phyloP scores from a whole-genome alignment of 257 asterid species.

The Nicotiana sylvestris region DNA sequence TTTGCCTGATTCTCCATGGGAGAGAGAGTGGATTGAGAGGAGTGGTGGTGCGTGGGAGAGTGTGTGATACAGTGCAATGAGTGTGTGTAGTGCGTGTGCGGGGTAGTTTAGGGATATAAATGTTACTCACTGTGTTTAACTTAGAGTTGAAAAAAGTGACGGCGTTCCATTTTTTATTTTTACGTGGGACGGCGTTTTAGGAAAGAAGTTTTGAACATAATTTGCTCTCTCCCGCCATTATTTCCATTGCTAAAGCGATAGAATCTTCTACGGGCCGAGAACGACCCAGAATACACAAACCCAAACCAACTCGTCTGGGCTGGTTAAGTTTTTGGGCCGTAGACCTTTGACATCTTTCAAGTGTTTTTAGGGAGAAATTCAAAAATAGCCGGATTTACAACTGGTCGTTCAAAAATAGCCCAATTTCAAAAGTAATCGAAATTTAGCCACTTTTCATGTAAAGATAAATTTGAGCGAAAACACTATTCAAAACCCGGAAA shows the following conservation, averaged over 20 bases:
- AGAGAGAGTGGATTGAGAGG: background rate
- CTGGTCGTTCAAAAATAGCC: too few relatives aligned
- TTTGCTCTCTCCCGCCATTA: slow-evolving; percentile 8
- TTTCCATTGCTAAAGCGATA: background rate
- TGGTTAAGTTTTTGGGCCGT: background rate
- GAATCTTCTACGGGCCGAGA: background rate
- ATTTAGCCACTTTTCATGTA: too few relatives aligned
- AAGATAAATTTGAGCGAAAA: too few relatives aligned
- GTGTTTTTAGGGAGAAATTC: too few relatives aligned
- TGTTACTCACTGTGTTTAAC: background rate
- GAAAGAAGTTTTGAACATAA: background rate
- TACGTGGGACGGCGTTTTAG: background rate
- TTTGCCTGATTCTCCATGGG: slow-evolving; percentile 35
- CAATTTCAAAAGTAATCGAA: too few relatives aligned
- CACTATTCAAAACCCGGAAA: too few relatives aligned
- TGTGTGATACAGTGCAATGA: background rate
- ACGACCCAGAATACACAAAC: background rate
- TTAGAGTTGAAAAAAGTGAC: background rate
- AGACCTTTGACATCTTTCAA: background rate
- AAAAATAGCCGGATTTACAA: too few relatives aligned
- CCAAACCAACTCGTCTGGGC: background rate
- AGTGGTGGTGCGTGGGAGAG: background rate
- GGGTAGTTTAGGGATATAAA: slow-evolving; percentile 46
- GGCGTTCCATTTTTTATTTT: background rate
- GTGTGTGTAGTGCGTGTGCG: slow-evolving; percentile 11